Evolutionary conservation across 352 stramenopile genomes (phyloP), one percentile per base, ranked within the genome.

Genomic region (Pythium oligandrum): DNA sequence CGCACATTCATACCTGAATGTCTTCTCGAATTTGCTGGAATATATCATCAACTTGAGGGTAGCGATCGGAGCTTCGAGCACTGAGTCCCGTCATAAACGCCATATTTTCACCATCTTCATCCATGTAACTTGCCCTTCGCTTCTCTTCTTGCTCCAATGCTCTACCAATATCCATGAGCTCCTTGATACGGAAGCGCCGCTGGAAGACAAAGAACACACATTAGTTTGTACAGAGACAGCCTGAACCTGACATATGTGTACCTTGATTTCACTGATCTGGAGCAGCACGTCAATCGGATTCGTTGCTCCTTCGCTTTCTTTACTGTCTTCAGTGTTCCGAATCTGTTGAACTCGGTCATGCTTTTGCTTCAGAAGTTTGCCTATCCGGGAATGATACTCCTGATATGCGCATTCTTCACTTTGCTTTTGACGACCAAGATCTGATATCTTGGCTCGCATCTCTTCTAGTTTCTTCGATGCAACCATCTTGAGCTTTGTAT

Each of bases 191-290:
- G 57, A 82, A 84, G 7, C 69, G 64, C 54, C 64, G 54, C 73
- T 83, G 32, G 30, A 65, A 11, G 49, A 32, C 37, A 7, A 31
- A 61, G 7, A 61, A 3, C 7, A 62, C 4, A 51, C 33, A 48
- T 8, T 36, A 9, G n/a, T 26, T 26, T 26, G 17, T 26, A 26
- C 17, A 26, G 17, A 26, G 17, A 26, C 17, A 26, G 17, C 17
- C 17, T 26, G 17, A 26, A 26, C 17, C 17, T 26, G 17, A 26
- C 17, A 26, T 26, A 26, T 26, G 17, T 51, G 33, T 62, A 87
- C 78, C 75, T 86, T 86, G 10, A 90, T 67, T 48, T 90, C 74
- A 3, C 43, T 66, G 2, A 60, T 63, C 44, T 66, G 71, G 12
- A 73, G 57, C 35, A 89, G 57, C 7, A 90, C 45, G 43, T 80